Base-by-base conservation (phyloP, 108 stramenopile species). In the Pinguiococcus pyrenoidosus region DNA sequence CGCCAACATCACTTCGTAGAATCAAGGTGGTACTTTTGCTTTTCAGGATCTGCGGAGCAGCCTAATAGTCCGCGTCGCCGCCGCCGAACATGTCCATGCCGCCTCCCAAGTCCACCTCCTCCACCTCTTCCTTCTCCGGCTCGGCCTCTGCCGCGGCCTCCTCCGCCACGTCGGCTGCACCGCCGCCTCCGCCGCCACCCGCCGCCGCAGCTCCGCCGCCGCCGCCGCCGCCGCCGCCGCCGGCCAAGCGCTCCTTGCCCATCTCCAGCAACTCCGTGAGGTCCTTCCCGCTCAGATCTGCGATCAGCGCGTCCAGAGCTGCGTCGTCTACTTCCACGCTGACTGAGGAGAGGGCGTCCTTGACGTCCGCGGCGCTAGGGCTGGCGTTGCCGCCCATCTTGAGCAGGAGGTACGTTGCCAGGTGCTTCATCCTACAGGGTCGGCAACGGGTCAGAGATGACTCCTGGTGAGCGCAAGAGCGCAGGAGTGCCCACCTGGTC, bases 251-350 rank as follows among this genome's bases (percentile, higher is more conserved):
- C 46, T 37, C 76, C 60, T 71, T 74, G 54, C 90, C 90, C 36
- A 64, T 50, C 30, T 41, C 77, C 21, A 92, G 55, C 33, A 88
- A 37, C 66, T 88, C 90, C 22, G 40, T 51, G 49, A 92, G 48
- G 46, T 83, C 80, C 81, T 92, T 88, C 36, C 86, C 90, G 50
- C 83, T 85, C 40, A 92, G 45, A 32, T 83, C 84, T 26, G 75
- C 47, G 29, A 87, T 57, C 33, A 88, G 62, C 5, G 32, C 54
- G 41, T 39, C 49, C 21, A 85, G 69, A 29, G 49, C 42, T 17
- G 59, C 82, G 6, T 56, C 54, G 42, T 92, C 84, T 23, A 63
- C 65, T 54, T 84, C 85, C 32, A 87, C 64, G 42, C 89, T 84
- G 33, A 83, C 82, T 38, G 79, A 44, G 37, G 78, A 51, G 29